Conservation (phyloP, 306 rosid genomes). For the Trifolium pratense region DNA sequence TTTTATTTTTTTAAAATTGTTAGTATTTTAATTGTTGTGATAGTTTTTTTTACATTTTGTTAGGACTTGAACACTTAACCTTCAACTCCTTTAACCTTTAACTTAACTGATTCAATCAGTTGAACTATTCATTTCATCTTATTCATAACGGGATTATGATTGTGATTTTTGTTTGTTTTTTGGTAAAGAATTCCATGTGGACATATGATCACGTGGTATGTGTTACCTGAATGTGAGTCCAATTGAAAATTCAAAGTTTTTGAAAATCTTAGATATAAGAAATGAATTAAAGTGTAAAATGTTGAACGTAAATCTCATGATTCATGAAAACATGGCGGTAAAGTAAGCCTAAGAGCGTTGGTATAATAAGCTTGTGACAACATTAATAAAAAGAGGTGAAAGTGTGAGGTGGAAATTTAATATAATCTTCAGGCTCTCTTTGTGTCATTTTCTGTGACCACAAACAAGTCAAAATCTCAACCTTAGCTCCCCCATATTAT, state of each 20-base stretch:
- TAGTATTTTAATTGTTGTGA: too few relatives aligned
- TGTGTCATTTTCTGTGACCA: conserved; percentile 45
- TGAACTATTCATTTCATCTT: too few relatives aligned
- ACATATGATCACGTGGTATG: not conserved
- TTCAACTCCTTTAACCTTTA: too few relatives aligned
- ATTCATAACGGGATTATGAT: too few relatives aligned
- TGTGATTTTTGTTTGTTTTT: too few relatives aligned
- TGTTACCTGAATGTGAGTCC: not conserved
- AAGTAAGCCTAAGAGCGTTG: conserved; percentile 65
- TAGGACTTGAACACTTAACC: too few relatives aligned
- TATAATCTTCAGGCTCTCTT: conserved; percentile 28
- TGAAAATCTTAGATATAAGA: conserved; percentile 26
- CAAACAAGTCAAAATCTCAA: conserved; percentile 36
- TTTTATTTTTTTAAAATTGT: too few relatives aligned
- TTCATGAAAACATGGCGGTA: conserved; percentile 41
- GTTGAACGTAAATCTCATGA: conserved; percentile 45
- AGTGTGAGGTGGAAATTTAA: conserved; percentile 57
- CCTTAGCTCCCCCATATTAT: conserved; percentile 37
- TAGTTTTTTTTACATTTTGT: too few relatives aligned
- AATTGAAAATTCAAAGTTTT: conserved; percentile 43
- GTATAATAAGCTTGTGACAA: conserved; percentile 57
- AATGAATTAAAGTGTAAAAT: not conserved
- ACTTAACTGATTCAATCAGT: too few relatives aligned
- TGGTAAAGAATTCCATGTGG: too few relatives aligned
- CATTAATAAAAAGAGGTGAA: conserved; percentile 74